Evolutionary conservation across 1,284 basidiomycete species (phyloP).

Genomic region (Puccinia hordei): DNA sequence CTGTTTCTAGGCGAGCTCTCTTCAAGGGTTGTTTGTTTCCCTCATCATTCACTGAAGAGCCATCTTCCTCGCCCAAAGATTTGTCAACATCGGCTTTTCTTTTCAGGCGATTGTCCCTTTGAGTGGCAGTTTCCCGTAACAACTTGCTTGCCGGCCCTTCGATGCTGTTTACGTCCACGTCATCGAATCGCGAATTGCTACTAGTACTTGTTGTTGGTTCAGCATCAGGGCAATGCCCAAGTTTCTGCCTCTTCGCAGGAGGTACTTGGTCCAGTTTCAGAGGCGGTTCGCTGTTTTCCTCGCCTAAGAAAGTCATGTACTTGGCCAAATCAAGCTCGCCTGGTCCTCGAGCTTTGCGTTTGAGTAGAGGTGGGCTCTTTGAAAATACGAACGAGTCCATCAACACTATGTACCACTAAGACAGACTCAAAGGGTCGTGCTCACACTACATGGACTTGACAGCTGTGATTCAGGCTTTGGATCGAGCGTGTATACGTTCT

Average conservation of each 20-base stretch:
- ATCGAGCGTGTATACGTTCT: not conserved
- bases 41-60: not conserved
- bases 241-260: slow-evolving; percentile 7
- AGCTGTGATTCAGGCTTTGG: not conserved
- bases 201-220: no score
- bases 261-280: not conserved
- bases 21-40: not conserved
- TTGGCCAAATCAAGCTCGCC: not conserved
- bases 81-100: not conserved
- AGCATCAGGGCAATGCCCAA: not conserved
- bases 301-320: not conserved
- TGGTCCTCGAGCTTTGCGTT: slow-evolving; percentile 34
- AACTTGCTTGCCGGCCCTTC: slow-evolving; percentile 31
- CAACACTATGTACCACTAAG: not conserved
- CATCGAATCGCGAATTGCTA: slow-evolving; percentile 22
- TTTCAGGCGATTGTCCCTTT: not conserved
- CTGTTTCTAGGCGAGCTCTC: not conserved
- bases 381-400: slow-evolving; percentile 7
- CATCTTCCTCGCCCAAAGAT: not conserved
- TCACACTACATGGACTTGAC: not conserved
- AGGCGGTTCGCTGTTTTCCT: not conserved
- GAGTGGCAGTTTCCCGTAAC: slow-evolving; percentile 21
- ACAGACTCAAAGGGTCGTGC: not conserved
- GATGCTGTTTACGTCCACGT: slow-evolving; percentile 27
- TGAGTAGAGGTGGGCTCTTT: slow-evolving; percentile 22